Evolutionary conservation across 805 yeast species (phyloP).

Genomic region (Yarrowia osloensis): DNA sequence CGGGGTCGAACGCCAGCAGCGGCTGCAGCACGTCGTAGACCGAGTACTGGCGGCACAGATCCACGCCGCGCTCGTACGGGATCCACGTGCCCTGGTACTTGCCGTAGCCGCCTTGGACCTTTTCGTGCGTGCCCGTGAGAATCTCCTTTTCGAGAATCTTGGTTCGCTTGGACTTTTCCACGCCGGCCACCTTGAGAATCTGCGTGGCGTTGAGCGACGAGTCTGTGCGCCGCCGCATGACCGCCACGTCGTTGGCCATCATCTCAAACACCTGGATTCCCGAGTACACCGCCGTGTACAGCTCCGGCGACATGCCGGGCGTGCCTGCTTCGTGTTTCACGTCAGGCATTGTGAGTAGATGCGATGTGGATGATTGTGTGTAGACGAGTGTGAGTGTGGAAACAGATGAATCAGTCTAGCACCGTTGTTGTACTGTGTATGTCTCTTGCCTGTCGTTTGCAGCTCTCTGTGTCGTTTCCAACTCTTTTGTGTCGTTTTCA

Average conservation of each 20-base stretch:
- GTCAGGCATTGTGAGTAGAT: neutral
- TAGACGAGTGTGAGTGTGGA: too few species aligned
- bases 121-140: slow-evolving; percentile 64
- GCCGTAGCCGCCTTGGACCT: slow-evolving; percentile 75
- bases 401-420: too few species aligned
- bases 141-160: slow-evolving; percentile 65
- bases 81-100: slow-evolving; percentile 77
- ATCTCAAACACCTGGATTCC: slow-evolving; percentile 63
- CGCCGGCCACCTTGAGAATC: slow-evolving; percentile 65
- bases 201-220: slow-evolving; percentile 74
- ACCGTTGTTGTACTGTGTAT: neutral
- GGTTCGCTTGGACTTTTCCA: slow-evolving; percentile 65
- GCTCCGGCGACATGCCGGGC: slow-evolving; percentile 22
- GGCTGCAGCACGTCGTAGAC: slow-evolving; percentile 57
- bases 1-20: slow-evolving; percentile 50
- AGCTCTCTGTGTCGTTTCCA: too few species aligned
- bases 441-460: too few species aligned
- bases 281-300: slow-evolving; percentile 65
- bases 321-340: neutral
- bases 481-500: too few species aligned
- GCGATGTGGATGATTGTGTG: too few species aligned
- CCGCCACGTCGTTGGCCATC: slow-evolving; percentile 60
- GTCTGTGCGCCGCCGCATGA: slow-evolving; percentile 66
- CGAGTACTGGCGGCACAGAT: slow-evolving; percentile 62
- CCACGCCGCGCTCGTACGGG: slow-evolving; percentile 60